Evolutionary conservation across 805 yeast species (phyloP), one percentile per base, ranked within the genome.

Genomic region (Candida caryicola): DNA sequence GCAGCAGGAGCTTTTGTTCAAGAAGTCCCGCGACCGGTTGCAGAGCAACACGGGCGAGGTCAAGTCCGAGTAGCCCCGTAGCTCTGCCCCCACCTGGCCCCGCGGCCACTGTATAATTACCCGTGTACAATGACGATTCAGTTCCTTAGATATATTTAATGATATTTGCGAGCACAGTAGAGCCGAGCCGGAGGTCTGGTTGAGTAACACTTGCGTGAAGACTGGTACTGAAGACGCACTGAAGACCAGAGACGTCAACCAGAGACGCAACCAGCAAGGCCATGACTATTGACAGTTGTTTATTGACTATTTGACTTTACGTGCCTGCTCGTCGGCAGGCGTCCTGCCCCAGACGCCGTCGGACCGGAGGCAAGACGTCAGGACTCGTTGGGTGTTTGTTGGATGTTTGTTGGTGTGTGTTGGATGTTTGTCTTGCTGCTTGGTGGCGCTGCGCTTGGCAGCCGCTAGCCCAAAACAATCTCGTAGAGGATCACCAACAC

Each of bases 1-100:
- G 50, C 95, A 91, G 59, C 99, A 93, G 59, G 97, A 93, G 54
- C 95, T 86, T 59, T 69, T 93, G 42, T 93, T 93, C 64, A 84
- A 86, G 49, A 79, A 81, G 56, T 81, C 87, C 16, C 71, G 89
- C 43, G 82, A 81, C 27, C 69, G 85, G 44, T 67, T 82, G 47
- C 81, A 80, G 40, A 63, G 63, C 42, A 48, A 40, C 37, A 42
- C 45, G 16, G 41, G 40, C 9, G 41, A 31, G 33, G 41, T 42
- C 16, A 42, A 42, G 40, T 27, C 40, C 33, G 48, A 44, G 32
- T 17, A n/a, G n/a, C n/a, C 25, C 17, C 13, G 10, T 31, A 9
- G 18, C 17, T n/a, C 17, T 17, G 16, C 25, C 4, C 25, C 17
- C 5, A 29, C 21, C 41, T n/a, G 14, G 25, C 33, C 19, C 28